Percentiles rank a stretch among this genome's conserved stretches.
These are phyloP conservation scores for Lipomyces yamanashiensis DNA, from an alignment of 805 yeast genomes.

Conservation along the genomic window DNA sequence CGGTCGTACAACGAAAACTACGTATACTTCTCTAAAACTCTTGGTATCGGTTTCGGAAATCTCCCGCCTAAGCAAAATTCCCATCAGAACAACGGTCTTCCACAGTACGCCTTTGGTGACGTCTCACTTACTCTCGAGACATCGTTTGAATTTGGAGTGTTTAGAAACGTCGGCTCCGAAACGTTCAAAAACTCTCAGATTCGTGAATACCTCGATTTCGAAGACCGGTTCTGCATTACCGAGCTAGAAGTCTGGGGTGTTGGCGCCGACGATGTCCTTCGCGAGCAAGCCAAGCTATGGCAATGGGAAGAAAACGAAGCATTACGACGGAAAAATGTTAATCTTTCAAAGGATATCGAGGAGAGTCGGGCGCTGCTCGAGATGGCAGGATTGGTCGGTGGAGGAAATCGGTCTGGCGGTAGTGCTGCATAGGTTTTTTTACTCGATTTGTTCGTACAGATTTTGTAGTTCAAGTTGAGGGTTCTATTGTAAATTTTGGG, in stretches of 20 bases:
- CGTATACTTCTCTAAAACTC: constrained; percentile 72
- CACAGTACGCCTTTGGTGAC: constrained; percentile 60
- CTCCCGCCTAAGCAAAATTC: constrained; percentile 56
- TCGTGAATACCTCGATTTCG: constrained; percentile 53
- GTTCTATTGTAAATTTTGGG: background rate
- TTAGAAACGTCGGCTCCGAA: constrained; percentile 63
- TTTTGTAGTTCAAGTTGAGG: background rate
- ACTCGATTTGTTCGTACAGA: constrained; percentile 38
- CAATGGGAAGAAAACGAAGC: constrained; percentile 93
- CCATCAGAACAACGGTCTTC: constrained; percentile 44
- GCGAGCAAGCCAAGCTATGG: constrained; percentile 77
- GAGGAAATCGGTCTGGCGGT: constrained; percentile 54
- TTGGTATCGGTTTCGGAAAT: constrained; percentile 84
- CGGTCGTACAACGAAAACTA: constrained; percentile 47
- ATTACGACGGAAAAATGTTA: constrained; percentile 71
- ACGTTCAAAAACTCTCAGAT: constrained; percentile 49
- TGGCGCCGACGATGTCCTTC: constrained; percentile 77
- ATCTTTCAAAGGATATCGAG: constrained; percentile 58
- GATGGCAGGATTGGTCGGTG: constrained; percentile 71
- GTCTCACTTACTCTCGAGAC: constrained; percentile 80
- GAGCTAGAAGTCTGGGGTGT: constrained; percentile 92
- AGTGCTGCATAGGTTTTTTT: constrained; percentile 44
- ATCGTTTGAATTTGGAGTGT: constrained; percentile 77
- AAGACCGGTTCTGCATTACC: constrained; percentile 69
- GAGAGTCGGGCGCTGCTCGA: constrained; percentile 75